Evolutionary conservation across 2,329 filamentous ascomycete genomes (phyloP).

Genomic region (Neonectria ditissima): DNA sequence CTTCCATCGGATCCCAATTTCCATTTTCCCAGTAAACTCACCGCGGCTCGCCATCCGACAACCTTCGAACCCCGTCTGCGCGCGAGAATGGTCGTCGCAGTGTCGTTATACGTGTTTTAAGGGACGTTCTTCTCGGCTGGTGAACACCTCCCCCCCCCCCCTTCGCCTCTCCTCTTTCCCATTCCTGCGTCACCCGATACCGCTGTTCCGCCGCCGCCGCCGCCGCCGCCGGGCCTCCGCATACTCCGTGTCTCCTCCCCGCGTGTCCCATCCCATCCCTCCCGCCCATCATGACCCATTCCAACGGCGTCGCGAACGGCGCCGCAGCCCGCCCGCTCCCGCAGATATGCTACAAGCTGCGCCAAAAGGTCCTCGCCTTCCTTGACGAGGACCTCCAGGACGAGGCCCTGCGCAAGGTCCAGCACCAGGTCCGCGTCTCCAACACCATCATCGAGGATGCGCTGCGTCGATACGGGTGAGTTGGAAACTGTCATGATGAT

Average conservation of each 20-base stretch:
- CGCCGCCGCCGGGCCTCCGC: not conserved
- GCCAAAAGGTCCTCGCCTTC: constrained; percentile 73
- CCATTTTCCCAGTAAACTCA: not conserved
- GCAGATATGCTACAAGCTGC: constrained; percentile 64
- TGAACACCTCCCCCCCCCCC: not conserved
- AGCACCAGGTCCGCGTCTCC: constrained; percentile 79
- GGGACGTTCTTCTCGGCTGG: not conserved
- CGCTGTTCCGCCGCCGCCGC: no score
- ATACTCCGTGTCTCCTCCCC: not conserved
- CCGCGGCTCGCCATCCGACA: not conserved
- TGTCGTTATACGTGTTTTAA: not conserved
- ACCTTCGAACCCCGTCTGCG: not conserved
- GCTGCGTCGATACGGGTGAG: constrained; percentile 78
- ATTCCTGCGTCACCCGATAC: not conserved
- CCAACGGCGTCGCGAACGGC: constrained; percentile 32
- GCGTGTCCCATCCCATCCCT: constrained; percentile 5
- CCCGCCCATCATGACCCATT: constrained; percentile 15
- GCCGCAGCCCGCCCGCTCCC: constrained; percentile 44
- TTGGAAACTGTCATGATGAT: constrained; percentile 15
- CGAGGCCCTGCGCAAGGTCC: constrained; percentile 71
- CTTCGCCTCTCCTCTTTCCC: no score
- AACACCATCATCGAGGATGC: constrained; percentile 81
- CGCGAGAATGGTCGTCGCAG: not conserved
- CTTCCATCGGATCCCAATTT: constrained; percentile 20
- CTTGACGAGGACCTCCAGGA: constrained; percentile 69